These are phyloP conservation scores for Tephrocybe rancida DNA, from an alignment of 768 basidiomycete species.

Conservation along the genomic window DNA sequence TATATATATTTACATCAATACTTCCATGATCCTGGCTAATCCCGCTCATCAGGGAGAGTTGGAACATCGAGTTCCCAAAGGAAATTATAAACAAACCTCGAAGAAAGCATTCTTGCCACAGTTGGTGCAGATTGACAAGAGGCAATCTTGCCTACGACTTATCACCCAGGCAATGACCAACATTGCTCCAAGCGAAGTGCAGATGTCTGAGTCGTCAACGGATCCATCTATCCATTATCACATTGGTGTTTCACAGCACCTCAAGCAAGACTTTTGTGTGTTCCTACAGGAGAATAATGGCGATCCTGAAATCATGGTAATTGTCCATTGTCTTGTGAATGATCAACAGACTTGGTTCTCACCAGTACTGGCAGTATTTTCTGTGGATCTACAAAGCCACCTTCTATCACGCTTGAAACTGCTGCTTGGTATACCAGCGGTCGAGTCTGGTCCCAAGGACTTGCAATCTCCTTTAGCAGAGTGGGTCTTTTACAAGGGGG, in stretches of 20 bases:
- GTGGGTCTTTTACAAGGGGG: neutral
- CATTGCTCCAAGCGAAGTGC: neutral
- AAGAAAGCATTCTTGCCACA: slow-evolving; percentile 9
- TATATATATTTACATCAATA: no score
- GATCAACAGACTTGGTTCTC: neutral
- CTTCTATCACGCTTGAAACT: neutral
- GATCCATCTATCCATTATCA: neutral
- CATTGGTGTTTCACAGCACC: neutral
- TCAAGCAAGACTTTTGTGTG: neutral
- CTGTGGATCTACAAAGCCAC: neutral
- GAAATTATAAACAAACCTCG: slow-evolving; percentile 7
- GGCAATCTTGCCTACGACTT: neutral
- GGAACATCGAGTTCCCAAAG: slow-evolving; percentile 12
- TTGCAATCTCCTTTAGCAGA: neutral
- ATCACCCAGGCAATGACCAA: neutral
- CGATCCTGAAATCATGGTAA: neutral
- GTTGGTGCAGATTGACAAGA: slow-evolving; percentile 14
- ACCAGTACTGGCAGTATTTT: neutral
- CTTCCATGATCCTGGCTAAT: no score
- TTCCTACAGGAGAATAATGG: neutral
- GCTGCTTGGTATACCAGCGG: neutral
- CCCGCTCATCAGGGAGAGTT: slow-evolving; percentile 12
- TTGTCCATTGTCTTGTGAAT: neutral
- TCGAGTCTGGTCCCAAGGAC: neutral
- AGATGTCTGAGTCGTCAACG: no score